Conservation (phyloP, 441 rosid species). For the Dalechampia spathulata region DNA sequence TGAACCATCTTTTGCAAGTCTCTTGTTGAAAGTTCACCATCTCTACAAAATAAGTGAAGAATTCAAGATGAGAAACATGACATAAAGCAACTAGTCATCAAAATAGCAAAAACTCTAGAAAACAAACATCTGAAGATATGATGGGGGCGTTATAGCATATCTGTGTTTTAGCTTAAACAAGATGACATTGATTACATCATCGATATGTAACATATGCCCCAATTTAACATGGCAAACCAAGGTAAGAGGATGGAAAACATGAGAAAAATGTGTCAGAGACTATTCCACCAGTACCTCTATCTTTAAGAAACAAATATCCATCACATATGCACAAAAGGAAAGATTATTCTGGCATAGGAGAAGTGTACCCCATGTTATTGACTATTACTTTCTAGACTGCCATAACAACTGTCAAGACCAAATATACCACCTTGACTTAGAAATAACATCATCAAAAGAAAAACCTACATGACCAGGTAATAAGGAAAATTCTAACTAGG, state of each 20-base stretch:
- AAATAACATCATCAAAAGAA: too few species aligned
- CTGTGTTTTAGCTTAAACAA: background rate
- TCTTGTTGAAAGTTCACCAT: slow-evolving; percentile 83
- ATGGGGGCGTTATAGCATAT: background rate
- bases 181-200: background rate
- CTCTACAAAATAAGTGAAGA: slow-evolving; percentile 29
- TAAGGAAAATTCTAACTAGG: too few species aligned
- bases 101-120: background rate
- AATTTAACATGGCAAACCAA: background rate
- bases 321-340: background rate
- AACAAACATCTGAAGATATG: background rate
- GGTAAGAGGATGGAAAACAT: background rate
- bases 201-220: background rate
- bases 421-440: background rate
- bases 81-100: background rate
- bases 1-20: slow-evolving; percentile 99
- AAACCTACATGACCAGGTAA: too few species aligned
- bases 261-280: background rate
- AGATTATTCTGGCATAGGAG: background rate
- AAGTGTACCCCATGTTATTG: background rate
- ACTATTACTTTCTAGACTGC: background rate
- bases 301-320: too few species aligned
- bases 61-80: background rate
- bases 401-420: background rate
- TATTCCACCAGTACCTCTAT: background rate